phyloP scores from a whole-genome alignment of 176 grass and related monocot genomes.

The Avena sativa region DNA sequence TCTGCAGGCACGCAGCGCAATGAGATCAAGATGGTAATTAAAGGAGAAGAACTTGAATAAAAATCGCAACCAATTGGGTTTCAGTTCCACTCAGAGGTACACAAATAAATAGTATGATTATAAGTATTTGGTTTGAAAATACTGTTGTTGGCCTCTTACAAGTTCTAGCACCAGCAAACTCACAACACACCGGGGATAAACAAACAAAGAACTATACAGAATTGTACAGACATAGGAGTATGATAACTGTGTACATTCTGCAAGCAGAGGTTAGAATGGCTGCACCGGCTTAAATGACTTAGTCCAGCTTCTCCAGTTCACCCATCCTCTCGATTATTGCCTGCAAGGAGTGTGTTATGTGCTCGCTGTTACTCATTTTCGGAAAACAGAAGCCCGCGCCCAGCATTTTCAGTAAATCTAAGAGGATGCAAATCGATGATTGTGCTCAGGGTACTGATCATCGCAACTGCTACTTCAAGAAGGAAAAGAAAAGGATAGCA shows the following conservation, averaged over 20 bases:
- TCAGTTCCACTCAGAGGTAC: too few relatives aligned
- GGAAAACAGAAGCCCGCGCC: background rate
- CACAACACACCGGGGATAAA: background rate
- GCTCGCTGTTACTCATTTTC: background rate
- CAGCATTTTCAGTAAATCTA: background rate
- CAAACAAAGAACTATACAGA: constrained; percentile 36
- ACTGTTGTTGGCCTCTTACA: background rate
- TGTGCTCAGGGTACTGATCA: background rate
- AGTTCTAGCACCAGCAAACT: background rate
- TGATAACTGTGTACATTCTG: background rate
- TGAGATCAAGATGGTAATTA: background rate
- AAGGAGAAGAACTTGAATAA: background rate
- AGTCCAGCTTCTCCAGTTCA: constrained; percentile 66
- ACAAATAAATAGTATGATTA: background rate
- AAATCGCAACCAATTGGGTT: background rate
- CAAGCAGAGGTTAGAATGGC: background rate
- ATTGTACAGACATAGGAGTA: background rate
- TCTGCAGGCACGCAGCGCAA: background rate
- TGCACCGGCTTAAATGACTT: constrained; percentile 2
- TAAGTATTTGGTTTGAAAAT: background rate
- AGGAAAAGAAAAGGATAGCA: background rate
- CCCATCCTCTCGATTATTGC: constrained; percentile 74
- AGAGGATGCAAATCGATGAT: background rate
- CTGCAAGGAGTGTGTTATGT: constrained; percentile 27
- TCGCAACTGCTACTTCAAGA: background rate